Base-by-base conservation (phyloP, 352 stramenopile species). In the Phytophthora tubulina region DNA sequence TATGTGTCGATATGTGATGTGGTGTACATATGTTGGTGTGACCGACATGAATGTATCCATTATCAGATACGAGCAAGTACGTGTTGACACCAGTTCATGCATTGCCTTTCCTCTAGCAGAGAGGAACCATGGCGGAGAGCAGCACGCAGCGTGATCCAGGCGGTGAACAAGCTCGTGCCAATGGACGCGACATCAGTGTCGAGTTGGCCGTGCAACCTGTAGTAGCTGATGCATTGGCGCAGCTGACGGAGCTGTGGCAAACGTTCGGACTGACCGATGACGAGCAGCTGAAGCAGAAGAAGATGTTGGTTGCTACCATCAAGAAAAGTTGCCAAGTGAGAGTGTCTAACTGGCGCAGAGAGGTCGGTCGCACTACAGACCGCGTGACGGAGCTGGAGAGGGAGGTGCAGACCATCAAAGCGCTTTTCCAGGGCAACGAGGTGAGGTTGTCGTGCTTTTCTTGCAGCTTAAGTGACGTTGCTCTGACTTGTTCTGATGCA, bases 371-470 rank as follows among this genome's bases (percentile, higher is more conserved):
- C 5, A 55, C 55, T 5, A 50, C 52, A 6, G 33, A 6, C 8
- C 60, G 71, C 30, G 62, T 81, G 6, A 38, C 31, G 1, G 64
- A 71, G 15, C 54, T 85, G 50, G 66, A 84, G 58, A 66, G 30
- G 3, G 76, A 85, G 21, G 67, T 88, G n/a, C 66, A 81, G n/a
- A 60, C 35, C 15, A 59, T 82, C 36, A 79, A 70, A 15, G 57
- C 54, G 53, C 60, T 81, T 33, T 72, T 85, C n/a, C 69, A 76
- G 6, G 70, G 79, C 33, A 68, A 72, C 32, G 62, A 77, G 35
- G 73, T 77, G 27, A 10, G 27, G 27, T 27, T 48, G 14, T 11
- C 14, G 15, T 15, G 13, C 3, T 54, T n/a, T 10, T 48, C 2
- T 39, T 33, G 21, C 14, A 15, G 14, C 27, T 21, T 41, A 41